Conservation (phyloP, 1,139 yeast genomes). For the Candida gigantensis region DNA sequence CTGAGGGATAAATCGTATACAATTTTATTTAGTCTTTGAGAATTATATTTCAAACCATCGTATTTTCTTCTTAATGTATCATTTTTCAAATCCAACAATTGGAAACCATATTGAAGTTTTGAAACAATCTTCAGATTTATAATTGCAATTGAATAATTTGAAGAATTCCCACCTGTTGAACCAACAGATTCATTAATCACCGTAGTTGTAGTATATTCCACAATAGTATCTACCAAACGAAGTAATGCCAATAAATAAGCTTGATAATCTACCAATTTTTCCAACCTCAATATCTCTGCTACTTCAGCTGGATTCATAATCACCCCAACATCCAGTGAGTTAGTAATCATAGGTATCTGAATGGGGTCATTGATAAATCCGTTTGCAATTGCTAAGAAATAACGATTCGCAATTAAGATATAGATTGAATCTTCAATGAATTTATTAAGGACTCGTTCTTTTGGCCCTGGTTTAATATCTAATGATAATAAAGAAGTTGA, state of each 20-base stretch:
- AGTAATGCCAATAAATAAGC: conserved; percentile 27
- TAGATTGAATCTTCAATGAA: conserved; percentile 25
- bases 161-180: conserved; percentile 10
- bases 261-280: conserved; percentile 22
- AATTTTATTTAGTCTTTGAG: conserved; percentile 30
- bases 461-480: conserved; percentile 21
- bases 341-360: conserved; percentile 14
- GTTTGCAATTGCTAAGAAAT: conserved; percentile 20
- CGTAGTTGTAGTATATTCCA: conserved; percentile 30
- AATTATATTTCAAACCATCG: conserved; percentile 33
- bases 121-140: conserved; percentile 28
- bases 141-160: conserved; percentile 24
- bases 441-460: conserved; percentile 22
- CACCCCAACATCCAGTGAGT: conserved; percentile 17
- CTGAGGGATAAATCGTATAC: conserved; percentile 29
- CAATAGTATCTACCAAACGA: conserved; percentile 26
- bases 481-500: conserved; percentile 10
- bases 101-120: conserved; percentile 30
- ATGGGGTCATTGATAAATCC: conserved; percentile 12
- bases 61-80: conserved; percentile 29
- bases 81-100: conserved; percentile 32
- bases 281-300: conserved; percentile 13
- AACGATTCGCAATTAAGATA: conserved; percentile 21
- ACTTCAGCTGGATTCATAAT: conserved; percentile 24
- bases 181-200: conserved; percentile 27